phyloP scores from a whole-genome alignment of 306 rosid genomes.

The Quercus mongolica region DNA sequence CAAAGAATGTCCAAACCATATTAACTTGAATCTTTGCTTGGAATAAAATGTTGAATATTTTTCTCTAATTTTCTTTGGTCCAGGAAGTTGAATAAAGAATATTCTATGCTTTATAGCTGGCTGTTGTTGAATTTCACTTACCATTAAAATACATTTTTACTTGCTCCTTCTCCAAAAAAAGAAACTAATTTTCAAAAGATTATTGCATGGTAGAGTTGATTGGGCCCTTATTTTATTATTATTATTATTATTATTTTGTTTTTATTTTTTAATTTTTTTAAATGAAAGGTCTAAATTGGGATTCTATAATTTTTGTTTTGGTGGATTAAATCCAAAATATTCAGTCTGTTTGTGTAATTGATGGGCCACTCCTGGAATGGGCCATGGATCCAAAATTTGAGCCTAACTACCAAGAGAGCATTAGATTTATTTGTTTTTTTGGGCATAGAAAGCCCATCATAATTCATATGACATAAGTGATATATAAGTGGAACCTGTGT shows the following conservation, averaged over 20 bases:
- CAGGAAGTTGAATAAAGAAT: too few species aligned
- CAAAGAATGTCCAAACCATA: background rate
- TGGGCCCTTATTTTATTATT: too few species aligned
- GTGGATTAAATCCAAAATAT: background rate
- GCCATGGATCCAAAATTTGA: conserved; percentile 1
- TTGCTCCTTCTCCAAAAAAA: too few species aligned
- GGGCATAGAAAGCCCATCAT: too few species aligned
- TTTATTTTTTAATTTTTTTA: too few species aligned
- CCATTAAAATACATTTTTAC: background rate
- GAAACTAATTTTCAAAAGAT: too few species aligned
- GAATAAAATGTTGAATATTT: background rate
- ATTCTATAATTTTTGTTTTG: background rate
- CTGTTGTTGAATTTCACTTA: background rate
- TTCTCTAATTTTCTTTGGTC: too few species aligned
- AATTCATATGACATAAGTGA: too few species aligned
- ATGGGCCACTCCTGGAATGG: background rate
- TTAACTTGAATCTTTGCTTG: conserved; percentile 3
- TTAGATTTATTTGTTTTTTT: background rate
- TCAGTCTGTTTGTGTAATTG: background rate
- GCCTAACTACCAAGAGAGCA: background rate
- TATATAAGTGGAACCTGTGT: too few species aligned
- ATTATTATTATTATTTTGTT: too few species aligned
- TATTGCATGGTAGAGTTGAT: too few species aligned
- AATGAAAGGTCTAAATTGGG: too few species aligned
- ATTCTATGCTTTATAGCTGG: background rate